Evolutionary conservation across 176 grass and related monocot genomes (phyloP).

Genomic region (Carex scoparia): DNA sequence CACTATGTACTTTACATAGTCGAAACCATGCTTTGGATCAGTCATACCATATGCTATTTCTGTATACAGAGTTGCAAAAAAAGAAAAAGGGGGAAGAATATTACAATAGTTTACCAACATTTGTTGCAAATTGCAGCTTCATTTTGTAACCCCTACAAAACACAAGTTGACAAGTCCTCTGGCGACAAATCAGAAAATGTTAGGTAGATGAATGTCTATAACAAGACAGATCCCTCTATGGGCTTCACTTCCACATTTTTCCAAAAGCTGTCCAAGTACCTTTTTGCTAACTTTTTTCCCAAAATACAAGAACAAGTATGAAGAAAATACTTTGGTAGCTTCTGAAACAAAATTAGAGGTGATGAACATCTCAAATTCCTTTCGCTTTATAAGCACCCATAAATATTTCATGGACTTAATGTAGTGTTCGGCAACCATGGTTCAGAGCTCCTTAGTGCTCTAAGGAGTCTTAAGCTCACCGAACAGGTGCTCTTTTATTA

Average conservation of each 20-base stretch:
- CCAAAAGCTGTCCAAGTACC: not conserved
- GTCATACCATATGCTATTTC: constrained; percentile 85
- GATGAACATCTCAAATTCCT: not conserved
- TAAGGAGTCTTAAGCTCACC: too few relatives aligned
- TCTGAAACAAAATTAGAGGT: not conserved
- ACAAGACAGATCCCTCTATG: not conserved
- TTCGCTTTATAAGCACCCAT: not conserved
- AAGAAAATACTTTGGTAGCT: not conserved
- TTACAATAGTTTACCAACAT: not conserved
- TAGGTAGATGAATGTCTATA: not conserved
- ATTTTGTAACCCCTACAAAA: not conserved
- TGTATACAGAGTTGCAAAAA: constrained; percentile 30
- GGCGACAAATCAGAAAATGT: not conserved
- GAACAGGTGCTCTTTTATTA: too few relatives aligned
- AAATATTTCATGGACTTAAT: not conserved
- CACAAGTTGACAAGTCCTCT: not conserved
- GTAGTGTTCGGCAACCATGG: too few relatives aligned
- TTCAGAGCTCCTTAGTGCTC: too few relatives aligned
- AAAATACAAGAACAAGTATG: not conserved
- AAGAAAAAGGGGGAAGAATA: constrained; percentile 9
- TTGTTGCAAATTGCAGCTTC: not conserved
- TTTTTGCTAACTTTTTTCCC: not conserved
- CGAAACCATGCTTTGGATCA: constrained; percentile 84
- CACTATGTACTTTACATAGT: constrained; percentile 82
- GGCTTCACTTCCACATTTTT: not conserved